Conservation (phyloP, 768 basidiomycete genomes). For the Russula abietina region DNA sequence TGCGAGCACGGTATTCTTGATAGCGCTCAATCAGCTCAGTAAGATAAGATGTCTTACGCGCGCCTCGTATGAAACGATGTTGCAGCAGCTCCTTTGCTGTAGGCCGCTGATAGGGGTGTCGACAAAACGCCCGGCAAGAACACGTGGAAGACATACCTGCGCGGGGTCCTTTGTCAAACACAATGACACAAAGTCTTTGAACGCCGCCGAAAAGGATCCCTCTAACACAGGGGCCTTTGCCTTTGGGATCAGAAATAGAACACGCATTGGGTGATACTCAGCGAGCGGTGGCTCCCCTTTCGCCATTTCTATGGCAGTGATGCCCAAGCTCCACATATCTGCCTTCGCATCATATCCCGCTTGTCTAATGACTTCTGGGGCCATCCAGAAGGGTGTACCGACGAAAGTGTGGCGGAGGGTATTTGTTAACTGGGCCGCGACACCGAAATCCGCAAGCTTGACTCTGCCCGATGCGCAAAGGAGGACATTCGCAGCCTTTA, state of each 20-base stretch:
- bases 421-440: conserved; percentile 92
- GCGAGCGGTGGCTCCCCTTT: conserved; percentile 94
- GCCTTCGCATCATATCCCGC: conserved; percentile 95
- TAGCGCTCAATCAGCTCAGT: conserved; percentile 86
- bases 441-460: conserved; percentile 97
- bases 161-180: conserved; percentile 92
- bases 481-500: conserved; percentile 96
- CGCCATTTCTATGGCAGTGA: conserved; percentile 97
- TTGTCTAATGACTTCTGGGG: conserved; percentile 96
- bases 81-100: conserved; percentile 88
- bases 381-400: conserved; percentile 98
- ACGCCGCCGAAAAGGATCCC: conserved; percentile 73
- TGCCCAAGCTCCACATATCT: conserved; percentile 97
- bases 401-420: conserved; percentile 96
- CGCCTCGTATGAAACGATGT: conserved; percentile 86
- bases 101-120: conserved; percentile 57
- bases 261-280: conserved; percentile 98
- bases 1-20: conserved; percentile 65
- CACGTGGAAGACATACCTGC: conserved; percentile 39
- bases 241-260: conserved; percentile 96
- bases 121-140: conserved; percentile 1
- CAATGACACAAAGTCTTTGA: conserved; percentile 87
- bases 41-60: conserved; percentile 75
- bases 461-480: conserved; percentile 88
- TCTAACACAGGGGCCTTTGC: conserved; percentile 90